Conservation (phyloP, 768 basidiomycete genomes). For the Phylloporus scabripes region DNA sequence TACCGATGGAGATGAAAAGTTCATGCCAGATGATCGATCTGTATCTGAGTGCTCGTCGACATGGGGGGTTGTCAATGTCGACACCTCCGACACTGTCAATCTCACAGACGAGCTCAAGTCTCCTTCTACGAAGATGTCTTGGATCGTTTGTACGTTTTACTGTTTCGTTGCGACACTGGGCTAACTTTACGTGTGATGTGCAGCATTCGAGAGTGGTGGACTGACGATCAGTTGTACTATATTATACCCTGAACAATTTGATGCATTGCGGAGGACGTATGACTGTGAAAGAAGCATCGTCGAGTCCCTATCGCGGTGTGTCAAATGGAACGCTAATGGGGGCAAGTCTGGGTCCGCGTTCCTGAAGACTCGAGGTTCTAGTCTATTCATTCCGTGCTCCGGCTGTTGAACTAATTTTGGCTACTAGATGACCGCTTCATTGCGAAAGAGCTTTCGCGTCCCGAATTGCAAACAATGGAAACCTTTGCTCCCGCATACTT, state of each 20-base stretch:
- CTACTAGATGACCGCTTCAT: constrained; percentile 92
- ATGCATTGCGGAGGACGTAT: constrained; percentile 85
- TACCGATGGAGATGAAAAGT: constrained; percentile 71
- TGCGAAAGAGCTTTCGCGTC: constrained; percentile 88
- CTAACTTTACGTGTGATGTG: constrained; percentile 2
- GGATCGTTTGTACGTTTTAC: constrained; percentile 64
- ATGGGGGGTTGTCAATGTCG: constrained; percentile 89
- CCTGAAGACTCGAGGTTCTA: constrained; percentile 84
- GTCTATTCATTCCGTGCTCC: not conserved
- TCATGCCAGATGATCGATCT: constrained; percentile 90
- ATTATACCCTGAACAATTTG: constrained; percentile 95
- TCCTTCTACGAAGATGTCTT: constrained; percentile 74
- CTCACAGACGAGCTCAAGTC: constrained; percentile 72
- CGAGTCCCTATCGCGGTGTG: constrained; percentile 87
- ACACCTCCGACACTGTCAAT: constrained; percentile 56
- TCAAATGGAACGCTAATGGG: constrained; percentile 93
- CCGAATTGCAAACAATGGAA: constrained; percentile 92
- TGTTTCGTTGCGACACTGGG: not conserved
- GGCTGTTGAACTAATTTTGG: not conserved
- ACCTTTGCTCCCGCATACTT: constrained; percentile 97
- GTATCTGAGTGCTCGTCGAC: constrained; percentile 80
- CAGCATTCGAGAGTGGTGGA: constrained; percentile 87
- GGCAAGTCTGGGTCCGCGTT: constrained; percentile 98
- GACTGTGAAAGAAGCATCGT: constrained; percentile 93
- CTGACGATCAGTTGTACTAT: constrained; percentile 91